Base-by-base conservation (phyloP, 805 yeast species). In the Suhomyces xylopsoci region DNA sequence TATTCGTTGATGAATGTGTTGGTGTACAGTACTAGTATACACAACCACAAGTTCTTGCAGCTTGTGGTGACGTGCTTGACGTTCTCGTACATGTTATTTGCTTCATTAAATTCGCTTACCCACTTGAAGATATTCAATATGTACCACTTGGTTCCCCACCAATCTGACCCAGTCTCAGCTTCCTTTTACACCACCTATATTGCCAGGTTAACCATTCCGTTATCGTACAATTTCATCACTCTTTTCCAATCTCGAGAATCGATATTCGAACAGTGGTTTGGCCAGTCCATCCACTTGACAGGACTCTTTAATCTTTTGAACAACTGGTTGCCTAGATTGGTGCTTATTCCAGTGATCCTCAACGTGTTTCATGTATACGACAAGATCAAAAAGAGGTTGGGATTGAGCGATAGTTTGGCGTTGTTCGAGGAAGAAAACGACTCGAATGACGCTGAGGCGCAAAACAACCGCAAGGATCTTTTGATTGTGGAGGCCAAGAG, bases 141-240 rank as follows among this genome's bases (percentile, higher is more conserved):
- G 66, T 90, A 88, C 64, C 91, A 87, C 55, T 76, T 90, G 53
- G 90, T 87, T 12, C 83, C 85, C 17, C 79, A 78, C 56, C 79
- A 83, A 50, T 85, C 93, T 0, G 93, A 87, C 63, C 86, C 89
- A 0, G 87, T 88, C 0, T 83, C 90, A 14, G 79, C 87, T 20
- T 77, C 89, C 32, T 90, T 89, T 64, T 90, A 88, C 65, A 83
- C 91, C 19, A 86, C 88, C 61, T 89, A 90, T 61, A 84, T 89
- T 17, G 87, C 92, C 49, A 82, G 96, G 56, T 73, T 90, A 64
- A 88, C 96, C 0, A 84, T 90, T 10, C 96, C 96, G 9, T 73
- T 90, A 56, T 83, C 89, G 24, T 90, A 87, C 69, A 90, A 90
- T 68, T 90, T 87, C 63, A 67, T 89, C 52, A 87, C 88, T 48